These are phyloP conservation scores for Fraxinus pennsylvanica DNA, from an alignment of 257 asterid species.

Conservation along the genomic window DNA sequence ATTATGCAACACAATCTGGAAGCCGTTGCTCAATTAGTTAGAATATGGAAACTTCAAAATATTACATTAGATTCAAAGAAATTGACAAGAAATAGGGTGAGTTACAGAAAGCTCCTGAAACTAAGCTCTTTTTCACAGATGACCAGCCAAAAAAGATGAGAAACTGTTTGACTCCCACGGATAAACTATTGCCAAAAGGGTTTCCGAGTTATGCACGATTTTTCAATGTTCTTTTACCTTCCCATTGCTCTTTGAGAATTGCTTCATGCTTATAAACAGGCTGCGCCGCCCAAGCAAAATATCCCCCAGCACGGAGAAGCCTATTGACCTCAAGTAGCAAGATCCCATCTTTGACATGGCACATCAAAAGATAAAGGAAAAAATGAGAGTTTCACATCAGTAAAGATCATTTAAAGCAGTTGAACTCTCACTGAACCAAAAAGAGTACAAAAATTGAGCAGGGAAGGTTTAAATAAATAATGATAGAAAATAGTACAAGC, in stretches of 20 bases:
- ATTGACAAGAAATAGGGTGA: not conserved
- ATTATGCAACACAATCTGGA: not conserved
- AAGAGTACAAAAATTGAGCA: not conserved
- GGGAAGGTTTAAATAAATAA: not conserved
- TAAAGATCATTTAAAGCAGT: not conserved
- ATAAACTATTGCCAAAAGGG: not conserved
- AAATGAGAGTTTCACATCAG: conserved; percentile 18
- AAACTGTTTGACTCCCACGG: not conserved
- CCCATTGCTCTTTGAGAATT: conserved; percentile 83
- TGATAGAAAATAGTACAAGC: not conserved
- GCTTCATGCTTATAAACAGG: conserved; percentile 96
- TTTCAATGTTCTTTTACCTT: conserved; percentile 52
- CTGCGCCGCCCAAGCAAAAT: conserved; percentile 98
- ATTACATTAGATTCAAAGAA: not conserved
- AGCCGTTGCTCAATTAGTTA: conserved; percentile 15
- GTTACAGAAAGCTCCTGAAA: not conserved
- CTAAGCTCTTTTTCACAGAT: not conserved
- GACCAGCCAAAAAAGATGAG: conserved; percentile 20
- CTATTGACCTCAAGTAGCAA: conserved; percentile 92
- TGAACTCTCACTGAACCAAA: conserved; percentile 4
- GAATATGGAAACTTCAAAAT: not conserved
- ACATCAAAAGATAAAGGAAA: conserved; percentile 12
- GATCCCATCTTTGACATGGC: conserved; percentile 65
- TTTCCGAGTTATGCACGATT: conserved; percentile 12
- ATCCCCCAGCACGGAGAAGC: conserved; percentile 94